These are phyloP conservation scores for Nothophytophthora sp. DNA, from an alignment of 352 stramenopile species.

Conservation along the genomic window DNA sequence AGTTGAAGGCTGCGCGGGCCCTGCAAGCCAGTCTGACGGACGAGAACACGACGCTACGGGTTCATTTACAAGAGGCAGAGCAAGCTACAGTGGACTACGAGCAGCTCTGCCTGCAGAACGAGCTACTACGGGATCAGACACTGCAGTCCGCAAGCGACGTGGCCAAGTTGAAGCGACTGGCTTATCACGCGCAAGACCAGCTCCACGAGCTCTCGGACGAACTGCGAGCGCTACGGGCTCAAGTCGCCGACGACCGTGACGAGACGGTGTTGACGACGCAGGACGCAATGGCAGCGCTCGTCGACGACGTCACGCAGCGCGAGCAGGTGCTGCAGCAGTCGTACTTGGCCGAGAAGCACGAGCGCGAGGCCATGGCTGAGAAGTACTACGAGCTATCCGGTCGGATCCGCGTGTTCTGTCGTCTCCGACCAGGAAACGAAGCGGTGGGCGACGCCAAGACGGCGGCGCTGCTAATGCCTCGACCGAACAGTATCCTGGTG, in stretches of 20 bases:
- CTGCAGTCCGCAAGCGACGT: slow-evolving; percentile 45
- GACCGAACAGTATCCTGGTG: slow-evolving; percentile 89
- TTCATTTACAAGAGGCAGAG: slow-evolving; percentile 53
- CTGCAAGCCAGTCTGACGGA: slow-evolving; percentile 70
- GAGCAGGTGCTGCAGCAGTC: slow-evolving; percentile 66
- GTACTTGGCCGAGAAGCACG: slow-evolving; percentile 72
- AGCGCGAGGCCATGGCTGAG: slow-evolving; percentile 82
- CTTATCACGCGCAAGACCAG: slow-evolving; percentile 25
- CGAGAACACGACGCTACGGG: slow-evolving; percentile 62
- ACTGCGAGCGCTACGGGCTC: slow-evolving; percentile 37
- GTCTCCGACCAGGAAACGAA: slow-evolving; percentile 61
- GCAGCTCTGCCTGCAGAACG: slow-evolving; percentile 56
- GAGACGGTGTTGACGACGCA: slow-evolving; percentile 35
- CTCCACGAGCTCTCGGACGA: slow-evolving; percentile 38
- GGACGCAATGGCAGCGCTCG: slow-evolving; percentile 41
- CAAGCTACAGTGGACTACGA: slow-evolving; percentile 51
- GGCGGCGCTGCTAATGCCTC: slow-evolving; percentile 70
- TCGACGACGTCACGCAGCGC: slow-evolving; percentile 42
- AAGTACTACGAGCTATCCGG: slow-evolving; percentile 93
- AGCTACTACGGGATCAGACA: slow-evolving; percentile 58
- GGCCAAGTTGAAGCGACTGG: slow-evolving; percentile 40
- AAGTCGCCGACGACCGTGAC: slow-evolving; percentile 39
- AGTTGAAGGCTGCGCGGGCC: slow-evolving; percentile 51
- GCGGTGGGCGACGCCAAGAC: slow-evolving; percentile 2
- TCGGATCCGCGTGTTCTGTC: slow-evolving; percentile 94